A percentile compares a stretch with the other conserved stretches of the same genome.
These are phyloP conservation scores for Globisporangium spiculum DNA, from an alignment of 352 stramenopile genomes.

Conservation along the genomic window DNA sequence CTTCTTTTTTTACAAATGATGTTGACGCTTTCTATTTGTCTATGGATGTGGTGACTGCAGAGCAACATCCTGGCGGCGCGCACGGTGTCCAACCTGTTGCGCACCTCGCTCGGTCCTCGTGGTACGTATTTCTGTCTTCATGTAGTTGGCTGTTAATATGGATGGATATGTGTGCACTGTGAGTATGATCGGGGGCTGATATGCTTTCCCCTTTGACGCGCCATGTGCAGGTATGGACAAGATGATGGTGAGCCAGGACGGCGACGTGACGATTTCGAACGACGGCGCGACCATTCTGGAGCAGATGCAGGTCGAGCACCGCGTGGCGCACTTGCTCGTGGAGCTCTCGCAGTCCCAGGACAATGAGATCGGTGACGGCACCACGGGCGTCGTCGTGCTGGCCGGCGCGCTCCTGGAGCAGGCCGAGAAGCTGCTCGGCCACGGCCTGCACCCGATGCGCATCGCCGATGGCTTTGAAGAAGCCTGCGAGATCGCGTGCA, in stretches of 20 bases:
- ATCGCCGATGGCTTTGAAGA: constrained; percentile 99
- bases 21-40: neutral
- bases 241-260: constrained; percentile 99
- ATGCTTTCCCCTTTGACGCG: neutral
- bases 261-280: constrained; percentile 99
- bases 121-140: constrained; percentile 40
- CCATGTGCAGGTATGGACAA: constrained; percentile 94
- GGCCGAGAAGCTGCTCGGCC: constrained; percentile 94
- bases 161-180: neutral
- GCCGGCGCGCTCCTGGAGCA: constrained; percentile 97
- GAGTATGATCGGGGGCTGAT: neutral
- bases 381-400: constrained; percentile 99
- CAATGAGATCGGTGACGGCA: constrained; percentile 99
- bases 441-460: constrained; percentile 97
- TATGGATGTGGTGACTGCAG: constrained; percentile 29
- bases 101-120: constrained; percentile 97
- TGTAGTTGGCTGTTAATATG: neutral
- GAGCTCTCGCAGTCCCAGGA: constrained; percentile 99
- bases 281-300: constrained; percentile 99
- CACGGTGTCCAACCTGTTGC: constrained; percentile 96
- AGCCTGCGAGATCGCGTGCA: constrained; percentile 95
- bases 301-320: constrained; percentile 99
- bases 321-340: constrained; percentile 98
- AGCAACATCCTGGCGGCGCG: constrained; percentile 98
- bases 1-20: neutral